These are phyloP conservation scores for Nannochloris sp. DNA, from an alignment of 139 green algal species.

Conservation along the genomic window DNA sequence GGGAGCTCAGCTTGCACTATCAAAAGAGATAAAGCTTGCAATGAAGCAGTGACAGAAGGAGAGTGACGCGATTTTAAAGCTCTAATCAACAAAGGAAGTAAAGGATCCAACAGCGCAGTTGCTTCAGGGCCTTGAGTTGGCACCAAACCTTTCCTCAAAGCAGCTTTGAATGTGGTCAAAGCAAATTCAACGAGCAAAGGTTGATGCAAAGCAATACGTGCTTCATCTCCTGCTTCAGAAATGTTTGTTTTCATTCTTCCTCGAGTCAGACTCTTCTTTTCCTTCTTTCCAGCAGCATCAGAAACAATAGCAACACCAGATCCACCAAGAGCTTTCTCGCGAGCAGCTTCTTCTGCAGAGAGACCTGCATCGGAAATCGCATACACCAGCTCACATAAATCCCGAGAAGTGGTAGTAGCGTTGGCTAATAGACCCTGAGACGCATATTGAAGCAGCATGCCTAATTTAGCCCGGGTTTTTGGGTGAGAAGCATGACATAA, in stretches of 20 bases:
- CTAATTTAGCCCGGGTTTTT: constrained; percentile 53
- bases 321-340: not conserved
- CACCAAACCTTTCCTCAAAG: constrained; percentile 43
- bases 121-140: constrained; percentile 13
- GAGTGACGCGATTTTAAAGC: constrained; percentile 44
- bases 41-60: constrained; percentile 33
- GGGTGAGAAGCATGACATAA: constrained; percentile 49
- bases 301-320: constrained; percentile 8
- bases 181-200: constrained; percentile 75
- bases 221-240: not conserved
- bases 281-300: not conserved
- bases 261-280: not conserved
- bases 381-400: constrained; percentile 58
- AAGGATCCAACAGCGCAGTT: constrained; percentile 49
- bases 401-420: constrained; percentile 39
- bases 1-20: constrained; percentile 48
- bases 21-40: constrained; percentile 48
- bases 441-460: constrained; percentile 60
- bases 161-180: constrained; percentile 56
- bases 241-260: not conserved
- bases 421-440: constrained; percentile 61
- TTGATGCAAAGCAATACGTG: constrained; percentile 48
- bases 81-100: constrained; percentile 64
- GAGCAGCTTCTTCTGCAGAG: constrained; percentile 20
- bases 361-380: constrained; percentile 14